phyloP scores from a whole-genome alignment of 768 basidiomycete genomes.

The Lentinula edodes region DNA sequence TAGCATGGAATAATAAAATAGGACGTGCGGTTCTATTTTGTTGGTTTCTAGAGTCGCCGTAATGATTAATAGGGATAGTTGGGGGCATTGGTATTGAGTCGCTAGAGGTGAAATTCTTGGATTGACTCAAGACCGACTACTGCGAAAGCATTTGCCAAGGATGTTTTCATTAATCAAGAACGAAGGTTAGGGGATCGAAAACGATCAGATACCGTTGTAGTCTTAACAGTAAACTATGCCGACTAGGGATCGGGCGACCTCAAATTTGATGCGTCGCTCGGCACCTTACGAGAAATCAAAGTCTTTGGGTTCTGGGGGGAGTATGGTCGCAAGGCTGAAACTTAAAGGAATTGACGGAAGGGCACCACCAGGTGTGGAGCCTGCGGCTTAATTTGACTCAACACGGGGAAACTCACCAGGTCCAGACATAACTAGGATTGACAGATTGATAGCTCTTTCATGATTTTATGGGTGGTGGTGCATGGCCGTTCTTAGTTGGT shows the following conservation, averaged over 20 bases:
- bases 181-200: slow-evolving; percentile 83
- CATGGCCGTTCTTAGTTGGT: slow-evolving; percentile 87
- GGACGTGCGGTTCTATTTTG: slow-evolving; percentile 78
- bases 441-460: slow-evolving; percentile 83
- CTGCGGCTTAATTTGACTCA: slow-evolving; percentile 85
- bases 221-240: slow-evolving; percentile 83
- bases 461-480: slow-evolving; percentile 85
- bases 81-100: slow-evolving; percentile 78
- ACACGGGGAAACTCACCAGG: slow-evolving; percentile 80
- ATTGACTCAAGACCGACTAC: slow-evolving; percentile 74
- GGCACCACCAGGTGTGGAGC: slow-evolving; percentile 51
- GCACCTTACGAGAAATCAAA: slow-evolving; percentile 86
- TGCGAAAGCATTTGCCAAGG: slow-evolving; percentile 84
- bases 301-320: slow-evolving; percentile 84
- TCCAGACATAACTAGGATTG: slow-evolving; percentile 73
- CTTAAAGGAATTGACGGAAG: slow-evolving; percentile 82
- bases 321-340: slow-evolving; percentile 74
- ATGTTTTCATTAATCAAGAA: slow-evolving; percentile 85
- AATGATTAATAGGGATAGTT: slow-evolving; percentile 82
- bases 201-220: slow-evolving; percentile 81
- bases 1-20: slow-evolving; percentile 83
- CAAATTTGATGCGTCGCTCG: slow-evolving; percentile 64
- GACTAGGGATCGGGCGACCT: slow-evolving; percentile 71
- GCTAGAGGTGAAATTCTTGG: slow-evolving; percentile 86
- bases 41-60: slow-evolving; percentile 79